Evolutionary conservation across 305 asterid species (phyloP).

Genomic region (Petunia hybrid): DNA sequence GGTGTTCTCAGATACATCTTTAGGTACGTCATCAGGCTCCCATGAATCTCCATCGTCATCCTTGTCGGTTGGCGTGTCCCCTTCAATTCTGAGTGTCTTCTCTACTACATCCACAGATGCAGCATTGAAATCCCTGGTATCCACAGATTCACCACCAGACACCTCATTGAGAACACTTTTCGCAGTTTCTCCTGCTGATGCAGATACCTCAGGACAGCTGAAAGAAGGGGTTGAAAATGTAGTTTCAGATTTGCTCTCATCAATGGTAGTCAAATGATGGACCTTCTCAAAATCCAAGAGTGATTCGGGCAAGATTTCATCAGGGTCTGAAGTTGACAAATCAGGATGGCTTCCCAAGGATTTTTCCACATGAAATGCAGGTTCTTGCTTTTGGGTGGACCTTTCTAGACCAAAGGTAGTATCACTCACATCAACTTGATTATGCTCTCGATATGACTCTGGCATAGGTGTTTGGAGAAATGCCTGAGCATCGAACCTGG

Average conservation of each 20-base stretch:
- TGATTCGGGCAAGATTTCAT: constrained; percentile 63
- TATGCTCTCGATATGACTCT: constrained; percentile 46
- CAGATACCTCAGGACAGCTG: constrained; percentile 43
- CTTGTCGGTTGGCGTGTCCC: constrained; percentile 51
- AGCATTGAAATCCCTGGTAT: constrained; percentile 37
- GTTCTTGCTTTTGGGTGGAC: constrained; percentile 51
- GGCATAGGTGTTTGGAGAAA: constrained; percentile 40
- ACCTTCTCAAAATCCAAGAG: constrained; percentile 55
- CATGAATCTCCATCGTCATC: constrained; percentile 61
- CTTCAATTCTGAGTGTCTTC: constrained; percentile 55
- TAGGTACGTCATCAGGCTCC: constrained; percentile 66
- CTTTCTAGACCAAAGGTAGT: constrained; percentile 49
- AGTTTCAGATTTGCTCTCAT: constrained; percentile 59
- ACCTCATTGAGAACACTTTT: constrained; percentile 42
- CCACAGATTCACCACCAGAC: constrained; percentile 49
- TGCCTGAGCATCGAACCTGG: constrained; percentile 54
- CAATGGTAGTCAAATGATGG: constrained; percentile 50
- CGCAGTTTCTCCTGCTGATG: constrained; percentile 43
- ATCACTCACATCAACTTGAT: constrained; percentile 47
- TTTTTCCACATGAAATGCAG: constrained; percentile 43
- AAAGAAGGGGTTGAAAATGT: constrained; percentile 44
- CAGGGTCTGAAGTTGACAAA: constrained; percentile 43
- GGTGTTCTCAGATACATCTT: constrained; percentile 55
- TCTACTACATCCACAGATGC: constrained; percentile 54
- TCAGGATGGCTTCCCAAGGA: constrained; percentile 47